Base-by-base conservation (phyloP, 1,284 basidiomycete genomes). In the Phlebopus sp. region DNA sequence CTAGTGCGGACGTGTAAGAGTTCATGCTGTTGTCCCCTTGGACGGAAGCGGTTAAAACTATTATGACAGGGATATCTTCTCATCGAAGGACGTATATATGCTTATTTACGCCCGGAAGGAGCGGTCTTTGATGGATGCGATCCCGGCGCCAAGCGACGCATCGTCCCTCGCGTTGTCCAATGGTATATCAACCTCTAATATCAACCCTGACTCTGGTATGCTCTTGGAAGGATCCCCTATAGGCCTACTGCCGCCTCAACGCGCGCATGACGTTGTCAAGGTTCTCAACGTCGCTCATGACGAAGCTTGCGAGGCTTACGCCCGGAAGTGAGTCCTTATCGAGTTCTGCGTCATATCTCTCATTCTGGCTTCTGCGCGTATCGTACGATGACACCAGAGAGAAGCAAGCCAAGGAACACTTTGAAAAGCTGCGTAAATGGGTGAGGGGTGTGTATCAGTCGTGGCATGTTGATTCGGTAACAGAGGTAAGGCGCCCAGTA, bases 51-150 rank as follows among this genome's bases (percentile, higher is more conserved):
- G 36, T 39, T 62, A 17, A 21, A n/a, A 35, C 56, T 50, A 47
- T 23, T 43, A 17, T 46, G 53, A 52, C 50, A 69, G 66, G 50
- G 67, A 69, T 30, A 47, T 65, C 37, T 65, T 82, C 50, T 73
- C 77, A 1, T 93, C 91, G 1, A 86, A 80, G 64, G 90, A 94
- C 56, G 91, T 90, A 19, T 96, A 97, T 68, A 94, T 96, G 92
- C 77, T 96, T 32, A 84, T 97, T 43, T 97, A 96, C 67, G 78
- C 80, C 35, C 78, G 79, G 8, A 73, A 66, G 55, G 59, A 66
- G 39, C 53, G 52, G 19, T 36, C 42, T 36, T 47, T 44, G 32
- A 13, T 51, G 43, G 46, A 44, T 23, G 41, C 42, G 44, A 19
- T 23, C 55, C 55, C 64, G 49, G 62, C 43, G 36, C 37, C 39